phyloP scores from a whole-genome alignment of 306 rosid species.

The Sicyos edulis region DNA sequence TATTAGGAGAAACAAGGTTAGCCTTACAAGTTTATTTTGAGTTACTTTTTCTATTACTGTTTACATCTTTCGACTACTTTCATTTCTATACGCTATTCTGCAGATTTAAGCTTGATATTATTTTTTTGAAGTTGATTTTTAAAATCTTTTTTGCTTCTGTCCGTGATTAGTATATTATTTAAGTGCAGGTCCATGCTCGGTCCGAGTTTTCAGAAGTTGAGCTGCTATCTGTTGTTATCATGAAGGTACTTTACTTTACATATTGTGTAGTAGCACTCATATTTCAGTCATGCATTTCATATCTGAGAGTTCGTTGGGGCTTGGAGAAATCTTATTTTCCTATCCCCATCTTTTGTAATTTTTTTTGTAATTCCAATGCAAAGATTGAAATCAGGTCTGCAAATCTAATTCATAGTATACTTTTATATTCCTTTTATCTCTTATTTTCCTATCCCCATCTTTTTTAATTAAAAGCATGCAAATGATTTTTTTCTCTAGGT shows the following conservation, averaged over 20 bases:
- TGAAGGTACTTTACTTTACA: slow-evolving; percentile 51
- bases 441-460: too few species aligned
- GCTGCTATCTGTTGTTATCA: slow-evolving; percentile 71
- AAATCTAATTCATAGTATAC: neutral
- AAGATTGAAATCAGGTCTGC: neutral
- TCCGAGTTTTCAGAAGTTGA: slow-evolving; percentile 95
- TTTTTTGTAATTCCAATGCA: neutral
- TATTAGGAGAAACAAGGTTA: slow-evolving; percentile 74
- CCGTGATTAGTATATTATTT: slow-evolving; percentile 21
- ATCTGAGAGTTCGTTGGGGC: neutral
- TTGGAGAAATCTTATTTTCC: neutral
- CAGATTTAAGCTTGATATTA: neutral
- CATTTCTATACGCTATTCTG: neutral
- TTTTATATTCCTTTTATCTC: neutral
- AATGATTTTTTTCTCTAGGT: too few species aligned
- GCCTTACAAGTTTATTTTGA: slow-evolving; percentile 21
- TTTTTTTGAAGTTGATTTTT: slow-evolving; percentile 8
- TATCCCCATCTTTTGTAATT: neutral
- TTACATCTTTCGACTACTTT: neutral
- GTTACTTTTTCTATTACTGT: neutral
- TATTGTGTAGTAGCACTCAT: neutral
- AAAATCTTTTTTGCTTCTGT: neutral
- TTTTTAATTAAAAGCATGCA: too few species aligned
- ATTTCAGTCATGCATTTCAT: neutral
- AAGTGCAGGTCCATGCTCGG: slow-evolving; percentile 59